Percentiles rank a stretch among this genome's conserved stretches.
These are phyloP conservation scores for Bryoglossum gracile DNA, from an alignment of 495 filamentous ascomycete genomes.

Conservation along the genomic window DNA sequence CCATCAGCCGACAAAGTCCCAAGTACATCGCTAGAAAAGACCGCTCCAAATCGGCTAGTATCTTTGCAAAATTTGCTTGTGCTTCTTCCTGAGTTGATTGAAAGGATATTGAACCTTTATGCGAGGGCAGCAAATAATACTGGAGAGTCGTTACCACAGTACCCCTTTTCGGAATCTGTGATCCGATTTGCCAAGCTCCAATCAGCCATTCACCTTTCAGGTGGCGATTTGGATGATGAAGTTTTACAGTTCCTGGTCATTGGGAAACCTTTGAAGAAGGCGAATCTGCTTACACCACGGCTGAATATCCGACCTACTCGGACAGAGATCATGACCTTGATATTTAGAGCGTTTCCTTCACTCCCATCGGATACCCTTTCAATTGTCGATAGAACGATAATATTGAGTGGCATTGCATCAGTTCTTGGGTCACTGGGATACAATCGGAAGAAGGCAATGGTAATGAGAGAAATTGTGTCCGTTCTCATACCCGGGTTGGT, in stretches of 20 bases:
- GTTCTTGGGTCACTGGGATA: slow-evolving; percentile 69
- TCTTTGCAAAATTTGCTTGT: slow-evolving; percentile 56
- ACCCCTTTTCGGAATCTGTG: slow-evolving; percentile 73
- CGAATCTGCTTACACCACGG: slow-evolving; percentile 28
- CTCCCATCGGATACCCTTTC: slow-evolving; percentile 51
- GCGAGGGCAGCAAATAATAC: slow-evolving; percentile 64
- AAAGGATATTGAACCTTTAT: slow-evolving; percentile 79
- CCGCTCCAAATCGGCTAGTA: slow-evolving; percentile 40
- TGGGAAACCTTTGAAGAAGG: slow-evolving; percentile 36
- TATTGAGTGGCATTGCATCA: slow-evolving; percentile 80
- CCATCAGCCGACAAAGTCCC: slow-evolving; percentile 39
- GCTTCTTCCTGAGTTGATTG: slow-evolving; percentile 65
- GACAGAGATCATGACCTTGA: slow-evolving; percentile 58
- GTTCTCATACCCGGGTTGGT: slow-evolving; percentile 76
- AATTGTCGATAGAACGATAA: slow-evolving; percentile 62
- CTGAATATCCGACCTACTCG: slow-evolving; percentile 47
- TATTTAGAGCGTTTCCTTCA: slow-evolving; percentile 68
- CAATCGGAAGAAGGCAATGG: slow-evolving; percentile 78
- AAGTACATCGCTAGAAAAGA: slow-evolving; percentile 37
- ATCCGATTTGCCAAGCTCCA: slow-evolving; percentile 73
- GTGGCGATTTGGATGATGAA: slow-evolving; percentile 60
- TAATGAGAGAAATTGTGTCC: slow-evolving; percentile 76
- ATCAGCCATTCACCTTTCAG: slow-evolving; percentile 58
- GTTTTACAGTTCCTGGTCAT: slow-evolving; percentile 62
- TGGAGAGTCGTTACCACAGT: slow-evolving; percentile 71